Evolutionary conservation across 202 grass and related monocot species (phyloP), one percentile per base, ranked within the genome.

Genomic region (Digitaria exilis): DNA sequence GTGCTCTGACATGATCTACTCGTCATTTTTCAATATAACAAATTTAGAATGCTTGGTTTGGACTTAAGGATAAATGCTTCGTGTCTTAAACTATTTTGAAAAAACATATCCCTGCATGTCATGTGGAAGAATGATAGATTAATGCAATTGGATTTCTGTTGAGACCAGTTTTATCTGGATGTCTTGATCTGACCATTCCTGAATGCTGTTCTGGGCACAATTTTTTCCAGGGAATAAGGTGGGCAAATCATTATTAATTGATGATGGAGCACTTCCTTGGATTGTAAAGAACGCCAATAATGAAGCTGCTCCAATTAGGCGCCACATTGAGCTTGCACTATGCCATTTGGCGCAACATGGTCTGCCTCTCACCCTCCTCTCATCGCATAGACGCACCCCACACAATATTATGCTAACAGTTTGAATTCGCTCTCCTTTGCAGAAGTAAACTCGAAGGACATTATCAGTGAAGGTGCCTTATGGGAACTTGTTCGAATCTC

Each of bases 261-360:
- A 99, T 77, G 97, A 99, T 71, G 93, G 91, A 46, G 84, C 93
- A 8, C 97, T 99, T 78, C 93, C 93, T 30, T 99, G 97, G 93
- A 94, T 99, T 63, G 90, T 97, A 42, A 94, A 96, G 88, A 97
- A 99, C 80, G 93, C 97, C 13, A 99, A 99, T 64, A 96, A 94
- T 50, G 97, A 99, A 89, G 93, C 97, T 83, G 87, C 97, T 57
- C 97, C 97, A 76, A 99, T 99, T 54, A 91, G 93, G 82, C 86
- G 97, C 15, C 97, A 99, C 84, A 94, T 99, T 64, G 97, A 99
- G 73, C 93, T 99, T 74, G 97, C 97, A 0, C 67, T 99, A 19
- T 99, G 97, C 65, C 97, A 99, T 84, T 91, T 99, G 91, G 89
- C 97, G 46, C 97, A 99, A 73, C 97, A 96, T 88, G 97, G 97